Evolutionary conservation across 495 filamentous ascomycete genomes (phyloP).

Genomic region (Penicillium angulare): DNA sequence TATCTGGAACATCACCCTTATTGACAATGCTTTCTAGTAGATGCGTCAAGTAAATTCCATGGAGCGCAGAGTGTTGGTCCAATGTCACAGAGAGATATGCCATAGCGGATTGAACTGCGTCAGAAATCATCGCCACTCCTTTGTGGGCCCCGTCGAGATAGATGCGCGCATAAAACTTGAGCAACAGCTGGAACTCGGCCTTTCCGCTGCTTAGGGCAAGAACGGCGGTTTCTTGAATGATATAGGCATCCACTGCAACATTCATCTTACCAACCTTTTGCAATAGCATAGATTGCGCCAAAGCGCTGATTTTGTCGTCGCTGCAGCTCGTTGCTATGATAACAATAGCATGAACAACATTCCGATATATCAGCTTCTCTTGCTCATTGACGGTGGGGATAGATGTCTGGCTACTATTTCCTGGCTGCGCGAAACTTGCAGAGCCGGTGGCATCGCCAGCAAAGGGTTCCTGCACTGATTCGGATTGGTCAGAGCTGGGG

Average conservation of each 20-base stretch:
- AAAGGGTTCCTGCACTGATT: slow-evolving; percentile 23
- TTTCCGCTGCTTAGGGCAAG: slow-evolving; percentile 73
- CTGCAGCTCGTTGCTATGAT: slow-evolving; percentile 75
- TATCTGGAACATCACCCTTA: slow-evolving; percentile 69
- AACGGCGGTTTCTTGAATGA: slow-evolving; percentile 75
- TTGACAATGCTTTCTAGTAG: slow-evolving; percentile 85
- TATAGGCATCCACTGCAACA: slow-evolving; percentile 70
- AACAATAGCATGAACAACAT: slow-evolving; percentile 85
- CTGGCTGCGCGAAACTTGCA: slow-evolving; percentile 52
- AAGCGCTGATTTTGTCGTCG: slow-evolving; percentile 87
- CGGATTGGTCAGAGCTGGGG: slow-evolving; percentile 35
- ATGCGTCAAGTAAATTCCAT: slow-evolving; percentile 75
- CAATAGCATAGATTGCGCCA: slow-evolving; percentile 93
- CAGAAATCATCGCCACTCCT: slow-evolving; percentile 48
- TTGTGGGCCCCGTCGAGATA: slow-evolving; percentile 68
- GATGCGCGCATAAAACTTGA: slow-evolving; percentile 77
- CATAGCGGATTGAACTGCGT: slow-evolving; percentile 59
- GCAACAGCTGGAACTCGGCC: slow-evolving; percentile 75
- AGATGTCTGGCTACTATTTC: slow-evolving; percentile 75
- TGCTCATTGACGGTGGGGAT: slow-evolving; percentile 68
- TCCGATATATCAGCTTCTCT: slow-evolving; percentile 71
- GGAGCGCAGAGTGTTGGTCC: slow-evolving; percentile 63
- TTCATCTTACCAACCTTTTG: slow-evolving; percentile 88
- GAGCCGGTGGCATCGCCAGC: slow-evolving; percentile 22
- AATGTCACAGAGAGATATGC: slow-evolving; percentile 70